Evolutionary conservation across 1,284 basidiomycete species (phyloP), one percentile per base, ranked within the genome.

Genomic region (Papiliotrema nemorosa): DNA sequence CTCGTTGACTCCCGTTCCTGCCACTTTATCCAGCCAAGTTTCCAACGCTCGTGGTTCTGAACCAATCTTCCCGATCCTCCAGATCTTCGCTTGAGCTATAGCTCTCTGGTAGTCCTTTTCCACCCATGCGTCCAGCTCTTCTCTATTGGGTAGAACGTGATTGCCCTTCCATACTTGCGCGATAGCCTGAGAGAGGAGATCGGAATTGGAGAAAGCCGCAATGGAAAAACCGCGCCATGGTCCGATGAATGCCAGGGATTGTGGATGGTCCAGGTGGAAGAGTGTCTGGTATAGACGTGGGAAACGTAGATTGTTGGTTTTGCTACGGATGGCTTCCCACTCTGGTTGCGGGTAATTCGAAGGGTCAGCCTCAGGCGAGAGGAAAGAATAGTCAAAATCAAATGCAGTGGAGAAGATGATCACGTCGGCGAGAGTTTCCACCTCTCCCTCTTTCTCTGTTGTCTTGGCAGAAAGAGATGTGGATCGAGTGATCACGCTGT

Each of bases 211-310:
- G 21, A 47, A 41, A 5, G 50, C 49, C 4, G 53, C 43, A 24
- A 50, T 29, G 14, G 51, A 44, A 36, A 45, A 51, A 12, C 53
- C 56, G 9, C 35, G 39, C 35, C 47, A 52, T 18, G 53, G 49
- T 13, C 56, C 56, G 24, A 54, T 34, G 21, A 58, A 49, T 2
- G 56, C 56, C 6, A 58, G 44, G 2, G 49, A 52, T 2, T 54
- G 45, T n/a, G 53, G 44, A 24, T 43, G 47, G 2, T 41, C 16
- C 14, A 42, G 31, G 18, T 27, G 40, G 26, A 58, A 54, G 9
- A 54, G 9, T 6, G 49, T 50, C 40, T 54, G 52, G 36, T 58
- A 58, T 20, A 58, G 33, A 20, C 46, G 13, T 20, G 56, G 56
- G 38, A 37, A 57, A 3, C 24, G 14, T 3, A 50, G 33, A 12